Evolutionary conservation across 768 basidiomycete species (phyloP), one percentile per base, ranked within the genome.

Genomic region (Kwoniella europaea): DNA sequence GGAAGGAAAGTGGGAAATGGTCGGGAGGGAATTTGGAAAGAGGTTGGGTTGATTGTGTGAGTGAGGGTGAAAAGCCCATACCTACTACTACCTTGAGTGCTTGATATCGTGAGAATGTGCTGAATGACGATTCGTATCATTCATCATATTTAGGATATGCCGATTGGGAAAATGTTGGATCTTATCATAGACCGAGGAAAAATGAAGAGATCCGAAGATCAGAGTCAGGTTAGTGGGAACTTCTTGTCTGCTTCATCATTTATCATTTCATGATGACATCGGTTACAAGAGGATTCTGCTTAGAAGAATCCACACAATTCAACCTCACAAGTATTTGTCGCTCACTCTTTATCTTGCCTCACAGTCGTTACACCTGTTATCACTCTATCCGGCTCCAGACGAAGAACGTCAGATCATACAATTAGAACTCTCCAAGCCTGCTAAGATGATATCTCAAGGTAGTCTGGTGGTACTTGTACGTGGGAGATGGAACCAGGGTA

Each of bases 151-250:
- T 67, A 80, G 79, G 64, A 68, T 9, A 78, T 65, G 50, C 77
- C 77, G 1, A 18, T 71, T 4, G 79, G 79, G 0, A 77, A 72
- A 35, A 61, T 78, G 4, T n/a, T 80, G 20, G 79, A 80, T 64
- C 41, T 74, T 0, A 13, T 80, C 12, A 74, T 74, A 24, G 46
- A 62, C 0, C 46, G 52, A 27, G 55, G 60, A 4, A 74, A 71
- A 41, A 50, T 71, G 1, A 27, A 60, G 29, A 58, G 75, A 50
- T 41, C 63, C 41, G 13, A 42, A 10, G 44, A 56, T 27, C 70
- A 77, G 20, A 29, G 61, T 60, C 67, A 73, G 52, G 76, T 73
- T 52, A 60, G 76, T 55, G 6, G 16, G 4, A 35, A 35, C 35
- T 35, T 35, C 35, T 35, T 35, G 35, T 35, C 46, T 50, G 46